Base-by-base conservation (phyloP, 2,329 filamentous ascomycete genomes). In the Penicillium sp. region DNA sequence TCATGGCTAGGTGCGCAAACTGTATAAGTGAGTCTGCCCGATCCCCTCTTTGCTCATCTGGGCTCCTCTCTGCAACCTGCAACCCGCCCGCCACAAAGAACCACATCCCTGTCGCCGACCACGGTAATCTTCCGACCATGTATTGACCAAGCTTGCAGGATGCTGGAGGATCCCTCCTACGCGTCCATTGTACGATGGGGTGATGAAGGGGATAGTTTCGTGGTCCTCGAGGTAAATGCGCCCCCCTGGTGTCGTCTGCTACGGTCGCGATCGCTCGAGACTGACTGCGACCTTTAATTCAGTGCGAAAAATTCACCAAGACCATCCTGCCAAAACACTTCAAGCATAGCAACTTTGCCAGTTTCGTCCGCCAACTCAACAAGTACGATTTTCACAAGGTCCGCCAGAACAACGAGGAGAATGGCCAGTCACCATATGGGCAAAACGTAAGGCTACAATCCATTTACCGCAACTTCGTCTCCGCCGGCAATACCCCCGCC, bases 381-480 rank as follows among this genome's bases (percentile, higher is more conserved):
- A 97, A 97, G 77, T 97, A 96, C 78, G 93, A 97, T 75, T 99
- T 99, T 71, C 95, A 99, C 83, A 99, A 99, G 83, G 93, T 98
- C 66, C 88, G 95, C 67, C 91, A 91, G 73, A 91, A 93, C 72
- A 96, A 92, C 68, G 92, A 96, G 74, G 92, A 96, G 73, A 92
- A 86, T 71, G 90, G 90, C 28, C 86, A 91, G 70, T 92, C 91
- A 60, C 90, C 89, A 7, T 96, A 96, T 72, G 92, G 92, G 19
- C 84, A 89, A 65, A 91, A 91, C 78, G 92, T 95, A 72, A 60
- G 75, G 66, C 26, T 22, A 22, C 51, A 54, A 37, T 53, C 57
- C 40, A 28, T 37, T 42, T 28, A n/a, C 44, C 30, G 22, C 28
- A 33, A 30, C 50, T 55, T 56, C 24, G 35, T 37, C 44, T 45